Base-by-base conservation (phyloP, 768 basidiomycete genomes). In the Naematelia aurantialba region DNA sequence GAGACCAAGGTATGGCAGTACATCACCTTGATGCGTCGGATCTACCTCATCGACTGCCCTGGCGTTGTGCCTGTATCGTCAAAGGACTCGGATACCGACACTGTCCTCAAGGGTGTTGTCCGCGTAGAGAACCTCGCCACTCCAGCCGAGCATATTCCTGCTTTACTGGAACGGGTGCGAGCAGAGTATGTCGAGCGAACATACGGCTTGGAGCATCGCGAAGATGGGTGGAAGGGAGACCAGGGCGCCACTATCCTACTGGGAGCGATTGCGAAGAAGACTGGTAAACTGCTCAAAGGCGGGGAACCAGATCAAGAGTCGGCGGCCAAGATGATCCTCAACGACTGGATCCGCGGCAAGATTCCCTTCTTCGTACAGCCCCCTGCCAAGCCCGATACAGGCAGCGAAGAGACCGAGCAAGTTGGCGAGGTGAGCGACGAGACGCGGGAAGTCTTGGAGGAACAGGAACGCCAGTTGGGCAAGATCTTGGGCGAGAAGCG, bases 1-100 rank as follows among this genome's bases (percentile, higher is more conserved):
- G 96, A 99, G 81, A 99, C 96, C 46, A 99, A 98, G 80, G 93
- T 98, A 66, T 99, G 96, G 96, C 94, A 99, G 83, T 99, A 99
- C 78, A 97, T 99, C 80, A 93, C 91, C 26, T 81, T 99, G 44
- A 99, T 93, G 60, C 85, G 88, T 63, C 84, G 89, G 55, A 99
- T 99, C 75, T 99, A 97, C 81, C 87, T 99, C 67, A 97, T 99
- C 80, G 96, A 99, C 79, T 99, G 96, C 75, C 96, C 96, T 26
- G 96, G 96, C 50, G 89, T 98, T 77, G 96, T 97, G 1, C 94
- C 94, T 1, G 87, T 91, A 17, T 93, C 91, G 22, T 88, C 91
- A 1, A 83, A 89, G 62, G 93, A 98, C 77, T 84, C 88, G 1
- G 87, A 94, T 72, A 90, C 91, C 0, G 84, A 85, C 14, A 96